Percentiles rank a stretch among this genome's conserved stretches.
Conservation (phyloP, 1,139 yeast species). For the Yamadazyma songkhlaensis region DNA sequence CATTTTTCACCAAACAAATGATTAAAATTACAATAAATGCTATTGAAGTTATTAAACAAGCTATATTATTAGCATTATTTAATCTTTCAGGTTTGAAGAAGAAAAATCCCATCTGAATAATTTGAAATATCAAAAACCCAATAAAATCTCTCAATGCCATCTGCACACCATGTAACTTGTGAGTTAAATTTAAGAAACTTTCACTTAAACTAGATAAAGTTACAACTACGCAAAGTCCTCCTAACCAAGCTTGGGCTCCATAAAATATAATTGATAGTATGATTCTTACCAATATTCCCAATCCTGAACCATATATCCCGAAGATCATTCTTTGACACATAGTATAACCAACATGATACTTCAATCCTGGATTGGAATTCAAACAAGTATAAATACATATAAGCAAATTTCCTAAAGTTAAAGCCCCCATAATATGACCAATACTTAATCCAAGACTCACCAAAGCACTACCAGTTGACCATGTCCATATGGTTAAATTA, state of each 20-base stretch:
- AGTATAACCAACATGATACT: constrained; percentile 21
- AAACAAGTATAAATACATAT: constrained; percentile 17
- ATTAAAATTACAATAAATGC: constrained; percentile 15
- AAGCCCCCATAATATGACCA: constrained; percentile 20
- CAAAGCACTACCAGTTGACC: constrained; percentile 20
- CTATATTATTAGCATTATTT: constrained; percentile 13
- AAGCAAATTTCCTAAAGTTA: constrained; percentile 18
- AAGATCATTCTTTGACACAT: constrained; percentile 20
- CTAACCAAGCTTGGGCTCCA: constrained; percentile 21
- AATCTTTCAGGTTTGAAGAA: constrained; percentile 18
- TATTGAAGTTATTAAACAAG: constrained; percentile 15
- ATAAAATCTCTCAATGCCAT: constrained; percentile 19
- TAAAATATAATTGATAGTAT: constrained; percentile 19
- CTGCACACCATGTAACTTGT: constrained; percentile 14
- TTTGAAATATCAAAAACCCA: constrained; percentile 19
- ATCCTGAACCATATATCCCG: constrained; percentile 18
- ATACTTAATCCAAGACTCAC: constrained; percentile 17
- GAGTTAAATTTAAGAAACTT: constrained; percentile 14
- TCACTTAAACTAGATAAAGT: constrained; percentile 16
- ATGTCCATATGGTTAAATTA: constrained; percentile 20
- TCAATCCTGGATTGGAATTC: constrained; percentile 20
- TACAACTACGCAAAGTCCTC: constrained; percentile 16
- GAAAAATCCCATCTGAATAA: constrained; percentile 15
- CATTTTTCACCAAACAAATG: constrained; percentile 13
- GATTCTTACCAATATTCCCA: constrained; percentile 17